These are phyloP conservation scores for Kluyveromyces dobzhanskii DNA, from an alignment of 805 yeast species.

Conservation along the genomic window DNA sequence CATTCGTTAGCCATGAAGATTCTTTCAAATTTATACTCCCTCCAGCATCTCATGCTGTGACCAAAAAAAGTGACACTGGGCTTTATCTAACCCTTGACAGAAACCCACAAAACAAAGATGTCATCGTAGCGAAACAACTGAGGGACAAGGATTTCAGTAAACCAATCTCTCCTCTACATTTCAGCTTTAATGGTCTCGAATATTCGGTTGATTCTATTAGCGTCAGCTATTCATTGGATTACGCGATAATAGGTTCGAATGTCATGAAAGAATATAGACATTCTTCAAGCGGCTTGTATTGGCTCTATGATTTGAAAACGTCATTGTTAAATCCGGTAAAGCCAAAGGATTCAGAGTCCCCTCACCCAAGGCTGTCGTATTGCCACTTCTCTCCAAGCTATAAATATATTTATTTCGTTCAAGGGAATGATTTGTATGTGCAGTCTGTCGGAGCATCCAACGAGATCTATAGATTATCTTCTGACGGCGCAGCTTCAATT, in stretches of 20 bases:
- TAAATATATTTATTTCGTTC: slow-evolving; percentile 47
- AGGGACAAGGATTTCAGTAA: slow-evolving; percentile 17
- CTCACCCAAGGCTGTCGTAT: slow-evolving; percentile 29
- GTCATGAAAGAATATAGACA: slow-evolving; percentile 52
- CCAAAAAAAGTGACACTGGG: slow-evolving; percentile 37
- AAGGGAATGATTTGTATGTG: slow-evolving; percentile 46
- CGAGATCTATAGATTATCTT: slow-evolving; percentile 18
- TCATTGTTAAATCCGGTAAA: slow-evolving; percentile 28
- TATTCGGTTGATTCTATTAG: slow-evolving; percentile 34
- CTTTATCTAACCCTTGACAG: slow-evolving; percentile 25
- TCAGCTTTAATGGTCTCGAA: slow-evolving; percentile 35
- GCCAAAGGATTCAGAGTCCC: slow-evolving; percentile 15
- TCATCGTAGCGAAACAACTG: slow-evolving; percentile 26
- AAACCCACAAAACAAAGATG: slow-evolving; percentile 8
- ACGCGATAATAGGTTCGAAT: slow-evolving; percentile 51
- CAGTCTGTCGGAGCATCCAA: slow-evolving; percentile 27
- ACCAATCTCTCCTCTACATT: slow-evolving; percentile 23
- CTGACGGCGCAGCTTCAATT: slow-evolving; percentile 44
- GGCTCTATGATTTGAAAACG: slow-evolving; percentile 46
- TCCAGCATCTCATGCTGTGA: slow-evolving; percentile 1
- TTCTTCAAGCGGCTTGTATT: slow-evolving; percentile 53
- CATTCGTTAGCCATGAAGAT: slow-evolving; percentile 16
- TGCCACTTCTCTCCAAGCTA: slow-evolving; percentile 57
- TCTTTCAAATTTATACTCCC: slow-evolving; percentile 23
- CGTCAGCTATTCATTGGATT: slow-evolving; percentile 38